Percentiles rank a stretch among this genome's conserved stretches.
These are phyloP conservation scores for Thuidium tamariscinum DNA, from an alignment of 225 moss, liverwort and hornwort genomes.

Conservation along the genomic window DNA sequence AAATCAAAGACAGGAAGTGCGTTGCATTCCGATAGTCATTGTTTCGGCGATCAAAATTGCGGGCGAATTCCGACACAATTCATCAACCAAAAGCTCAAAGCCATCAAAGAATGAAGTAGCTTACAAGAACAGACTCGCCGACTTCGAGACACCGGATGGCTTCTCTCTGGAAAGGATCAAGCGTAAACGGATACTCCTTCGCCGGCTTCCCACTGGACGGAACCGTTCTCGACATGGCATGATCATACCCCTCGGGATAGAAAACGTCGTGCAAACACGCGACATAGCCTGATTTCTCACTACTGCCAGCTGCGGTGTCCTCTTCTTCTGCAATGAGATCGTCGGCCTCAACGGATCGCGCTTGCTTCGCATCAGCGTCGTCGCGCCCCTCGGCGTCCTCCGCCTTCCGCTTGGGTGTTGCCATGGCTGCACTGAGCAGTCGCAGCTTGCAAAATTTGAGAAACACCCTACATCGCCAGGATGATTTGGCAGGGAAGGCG, in stretches of 20 bases:
- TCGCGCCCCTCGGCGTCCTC: conserved; percentile 4
- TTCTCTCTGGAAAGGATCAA: conserved; percentile 93
- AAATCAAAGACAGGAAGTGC: neutral
- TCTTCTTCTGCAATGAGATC: conserved; percentile 7
- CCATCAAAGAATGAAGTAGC: neutral
- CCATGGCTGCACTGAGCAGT: conserved; percentile 5
- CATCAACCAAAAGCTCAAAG: neutral
- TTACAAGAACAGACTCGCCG: conserved; percentile 87
- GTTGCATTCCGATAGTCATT: neutral
- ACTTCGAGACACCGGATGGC: conserved; percentile 79
- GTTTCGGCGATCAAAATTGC: neutral
- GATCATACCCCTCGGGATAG: conserved; percentile 57
- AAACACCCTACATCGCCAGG: neutral
- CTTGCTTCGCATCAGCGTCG: conserved; percentile 18
- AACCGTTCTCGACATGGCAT: neutral
- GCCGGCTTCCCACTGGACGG: conserved; percentile 38
- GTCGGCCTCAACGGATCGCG: neutral
- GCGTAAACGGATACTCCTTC: conserved; percentile 76
- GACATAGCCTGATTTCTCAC: conserved; percentile 4
- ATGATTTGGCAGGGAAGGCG: too few relatives aligned
- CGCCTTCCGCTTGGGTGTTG: conserved; percentile 37
- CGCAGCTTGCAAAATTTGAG: neutral
- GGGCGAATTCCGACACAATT: neutral
- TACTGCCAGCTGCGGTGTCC: neutral
- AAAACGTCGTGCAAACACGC: conserved; percentile 79